These are phyloP conservation scores for Lactifluus subvellereus DNA, from an alignment of 768 basidiomycete genomes.

Conservation along the genomic window DNA sequence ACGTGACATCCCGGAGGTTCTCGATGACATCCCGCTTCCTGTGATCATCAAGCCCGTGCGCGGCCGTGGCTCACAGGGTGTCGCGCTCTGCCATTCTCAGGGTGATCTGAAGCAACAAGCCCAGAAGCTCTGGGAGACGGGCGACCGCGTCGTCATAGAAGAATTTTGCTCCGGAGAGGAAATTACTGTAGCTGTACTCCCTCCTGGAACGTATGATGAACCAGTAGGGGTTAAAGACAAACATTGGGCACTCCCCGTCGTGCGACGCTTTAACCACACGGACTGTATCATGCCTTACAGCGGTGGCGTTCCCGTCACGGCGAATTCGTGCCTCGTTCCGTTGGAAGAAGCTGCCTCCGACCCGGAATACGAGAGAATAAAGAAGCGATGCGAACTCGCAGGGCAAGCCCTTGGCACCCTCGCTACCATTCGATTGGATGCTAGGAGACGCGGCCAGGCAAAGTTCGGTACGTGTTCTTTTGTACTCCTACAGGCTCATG, in stretches of 20 bases:
- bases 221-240: neutral
- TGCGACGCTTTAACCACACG: neutral
- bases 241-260: conserved; percentile 4
- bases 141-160: conserved; percentile 1
- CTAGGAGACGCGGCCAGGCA: neutral
- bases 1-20: neutral
- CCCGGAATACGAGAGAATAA: neutral
- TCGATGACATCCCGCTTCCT: neutral
- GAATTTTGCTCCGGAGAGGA: conserved; percentile 3
- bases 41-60: conserved; percentile 1
- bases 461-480: neutral
- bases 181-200: neutral
- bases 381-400: neutral
- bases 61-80: conserved; percentile 4
- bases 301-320: neutral
- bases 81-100: conserved; percentile 1
- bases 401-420: conserved; percentile 3
- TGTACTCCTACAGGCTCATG: neutral
- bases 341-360: neutral
- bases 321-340: neutral
- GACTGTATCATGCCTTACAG: conserved; percentile 2
- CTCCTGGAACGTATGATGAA: conserved; percentile 1
- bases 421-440: conserved; percentile 5
- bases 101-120: neutral
- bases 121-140: neutral